These are phyloP conservation scores for Gnomoniopsis sp. DNA, from an alignment of 2,329 filamentous ascomycete species.

Conservation along the genomic window DNA sequence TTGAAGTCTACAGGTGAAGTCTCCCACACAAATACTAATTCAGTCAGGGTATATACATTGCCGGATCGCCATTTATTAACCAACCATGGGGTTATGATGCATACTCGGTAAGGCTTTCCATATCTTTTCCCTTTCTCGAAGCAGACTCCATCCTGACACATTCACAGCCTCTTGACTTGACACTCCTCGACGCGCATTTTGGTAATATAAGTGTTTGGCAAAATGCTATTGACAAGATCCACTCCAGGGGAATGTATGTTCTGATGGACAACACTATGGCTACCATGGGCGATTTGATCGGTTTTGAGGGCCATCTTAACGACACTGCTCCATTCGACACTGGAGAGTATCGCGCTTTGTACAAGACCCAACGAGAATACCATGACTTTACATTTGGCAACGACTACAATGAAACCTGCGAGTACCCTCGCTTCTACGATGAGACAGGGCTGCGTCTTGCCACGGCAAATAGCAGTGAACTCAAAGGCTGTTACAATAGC, in stretches of 20 bases:
- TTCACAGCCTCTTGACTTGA: conserved; percentile 55
- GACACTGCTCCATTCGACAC: conserved; percentile 51
- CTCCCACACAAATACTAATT: background rate
- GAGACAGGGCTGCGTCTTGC: conserved; percentile 53
- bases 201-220: conserved; percentile 59
- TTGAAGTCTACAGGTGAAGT: background rate
- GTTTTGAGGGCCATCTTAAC: conserved; percentile 60
- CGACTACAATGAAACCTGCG: conserved; percentile 46
- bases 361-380: conserved; percentile 53
- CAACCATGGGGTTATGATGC: conserved; percentile 46
- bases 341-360: conserved; percentile 55
- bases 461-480: conserved; percentile 29
- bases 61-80: conserved; percentile 58
- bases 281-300: conserved; percentile 61
- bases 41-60: conserved; percentile 45
- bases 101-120: background rate
- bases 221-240: conserved; percentile 53
- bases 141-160: background rate
- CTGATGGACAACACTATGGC: conserved; percentile 64
- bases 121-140: background rate
- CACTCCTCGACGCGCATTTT: conserved; percentile 59
- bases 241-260: conserved; percentile 62
- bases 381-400: conserved; percentile 56
- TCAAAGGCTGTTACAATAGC: conserved; percentile 38
- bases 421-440: conserved; percentile 62